phyloP scores from a whole-genome alignment of 2,329 filamentous ascomycete genomes.

The Biscogniauxia marginata region DNA sequence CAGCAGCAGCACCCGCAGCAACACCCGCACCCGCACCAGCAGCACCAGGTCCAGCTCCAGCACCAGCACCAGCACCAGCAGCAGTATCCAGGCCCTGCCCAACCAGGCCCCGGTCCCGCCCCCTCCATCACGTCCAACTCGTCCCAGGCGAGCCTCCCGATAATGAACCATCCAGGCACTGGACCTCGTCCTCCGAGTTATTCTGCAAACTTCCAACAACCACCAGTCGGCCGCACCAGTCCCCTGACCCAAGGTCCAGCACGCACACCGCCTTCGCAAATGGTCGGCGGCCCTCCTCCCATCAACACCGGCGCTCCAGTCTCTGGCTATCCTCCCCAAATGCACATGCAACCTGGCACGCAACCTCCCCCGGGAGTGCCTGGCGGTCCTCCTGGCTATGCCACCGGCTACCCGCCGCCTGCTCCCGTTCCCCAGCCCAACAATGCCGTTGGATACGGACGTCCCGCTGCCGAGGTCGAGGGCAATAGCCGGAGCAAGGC shows the following conservation, averaged over 20 bases:
- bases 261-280: conserved; percentile 58
- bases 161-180: conserved; percentile 62
- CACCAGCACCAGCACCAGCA: conserved; percentile 11
- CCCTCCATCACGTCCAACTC: conserved; percentile 47
- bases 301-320: conserved; percentile 64
- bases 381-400: conserved; percentile 47
- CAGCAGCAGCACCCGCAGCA: background rate
- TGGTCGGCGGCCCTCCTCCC: conserved; percentile 63
- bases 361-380: conserved; percentile 40
- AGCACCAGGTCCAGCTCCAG: conserved; percentile 12
- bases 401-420: conserved; percentile 48
- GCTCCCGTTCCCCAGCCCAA: conserved; percentile 38
- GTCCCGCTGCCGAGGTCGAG: conserved; percentile 72
- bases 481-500: conserved; percentile 88
- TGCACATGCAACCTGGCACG: conserved; percentile 41
- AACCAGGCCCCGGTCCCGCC: conserved; percentile 36
- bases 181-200: conserved; percentile 65
- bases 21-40: conserved; percentile 11
- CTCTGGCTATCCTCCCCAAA: conserved; percentile 58
- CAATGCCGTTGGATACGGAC: conserved; percentile 42
- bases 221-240: conserved; percentile 52
- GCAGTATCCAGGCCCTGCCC: conserved; percentile 33
- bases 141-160: conserved; percentile 50
- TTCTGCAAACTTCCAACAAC: conserved; percentile 53
- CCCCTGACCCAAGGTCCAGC: conserved; percentile 47